phyloP scores from a whole-genome alignment of 306 rosid species.

The Dicorynia guianensis region DNA sequence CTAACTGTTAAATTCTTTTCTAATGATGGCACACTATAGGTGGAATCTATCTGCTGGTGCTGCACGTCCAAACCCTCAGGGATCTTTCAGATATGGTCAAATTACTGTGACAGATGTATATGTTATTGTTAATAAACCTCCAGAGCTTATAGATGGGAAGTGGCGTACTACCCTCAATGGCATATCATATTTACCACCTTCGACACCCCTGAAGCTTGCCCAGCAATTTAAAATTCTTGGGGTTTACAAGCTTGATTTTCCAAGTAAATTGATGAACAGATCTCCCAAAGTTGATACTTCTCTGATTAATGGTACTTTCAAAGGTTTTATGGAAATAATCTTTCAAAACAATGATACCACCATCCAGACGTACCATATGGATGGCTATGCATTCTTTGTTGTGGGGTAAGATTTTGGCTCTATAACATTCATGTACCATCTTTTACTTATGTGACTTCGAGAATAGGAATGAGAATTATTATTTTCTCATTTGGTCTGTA shows the following conservation, averaged over 20 bases:
- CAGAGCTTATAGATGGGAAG: conserved; percentile 77
- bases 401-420: conserved; percentile 72
- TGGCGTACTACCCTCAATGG: conserved; percentile 88
- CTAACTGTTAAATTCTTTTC: conserved; percentile 27
- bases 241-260: conserved; percentile 81
- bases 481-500: conserved; percentile 52
- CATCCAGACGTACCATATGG: conserved; percentile 83
- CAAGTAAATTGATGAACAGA: conserved; percentile 75
- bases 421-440: background rate
- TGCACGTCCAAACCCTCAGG: conserved; percentile 92
- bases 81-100: conserved; percentile 80
- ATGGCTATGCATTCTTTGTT: conserved; percentile 86
- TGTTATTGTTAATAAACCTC: conserved; percentile 71
- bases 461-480: conserved; percentile 25
- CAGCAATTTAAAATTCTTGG: conserved; percentile 78
- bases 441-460: background rate
- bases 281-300: conserved; percentile 76
- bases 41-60: conserved; percentile 88
- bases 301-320: conserved; percentile 75
- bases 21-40: conserved; percentile 51
- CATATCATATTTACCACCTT: conserved; percentile 80
- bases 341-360: conserved; percentile 85
- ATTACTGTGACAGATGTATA: conserved; percentile 76
- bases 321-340: conserved; percentile 85
- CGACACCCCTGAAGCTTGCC: conserved; percentile 78